phyloP scores from a whole-genome alignment of 179 eudicot species.

The Gypsophila paniculata region DNA sequence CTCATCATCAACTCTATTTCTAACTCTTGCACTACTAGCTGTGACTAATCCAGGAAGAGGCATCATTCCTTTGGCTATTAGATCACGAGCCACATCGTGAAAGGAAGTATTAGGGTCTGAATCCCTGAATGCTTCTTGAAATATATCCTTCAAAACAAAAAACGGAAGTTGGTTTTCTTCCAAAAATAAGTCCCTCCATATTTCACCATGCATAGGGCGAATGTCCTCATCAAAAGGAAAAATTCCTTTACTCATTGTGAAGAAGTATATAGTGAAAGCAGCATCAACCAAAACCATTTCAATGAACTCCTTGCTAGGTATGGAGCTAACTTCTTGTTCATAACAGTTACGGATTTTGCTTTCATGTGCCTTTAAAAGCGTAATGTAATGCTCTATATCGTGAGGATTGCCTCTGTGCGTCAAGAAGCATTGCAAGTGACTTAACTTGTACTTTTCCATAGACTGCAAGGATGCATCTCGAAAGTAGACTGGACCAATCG shows the following conservation, averaged over 20 bases:
- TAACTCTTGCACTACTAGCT: neutral
- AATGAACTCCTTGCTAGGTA: slow-evolving; percentile 7
- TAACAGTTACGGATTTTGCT: neutral
- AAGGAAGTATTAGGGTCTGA: slow-evolving; percentile 11
- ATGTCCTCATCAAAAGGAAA: neutral
- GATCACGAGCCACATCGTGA: neutral
- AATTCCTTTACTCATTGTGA: neutral
- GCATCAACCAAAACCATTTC: slow-evolving; percentile 29
- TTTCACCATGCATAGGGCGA: neutral
- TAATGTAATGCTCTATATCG: slow-evolving; percentile 9
- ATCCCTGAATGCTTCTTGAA: neutral
- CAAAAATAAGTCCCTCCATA: slow-evolving; percentile 18
- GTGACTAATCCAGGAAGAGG: slow-evolving; percentile 13
- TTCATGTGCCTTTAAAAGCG: neutral
- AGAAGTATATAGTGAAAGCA: slow-evolving; percentile 22
- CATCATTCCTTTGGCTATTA: slow-evolving; percentile 1
- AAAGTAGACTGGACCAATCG: slow-evolving; percentile 19
- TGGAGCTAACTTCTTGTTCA: neutral
- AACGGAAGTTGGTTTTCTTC: slow-evolving; percentile 28
- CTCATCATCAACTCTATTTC: neutral
- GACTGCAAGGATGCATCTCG: slow-evolving; percentile 8
- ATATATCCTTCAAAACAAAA: slow-evolving; percentile 12
- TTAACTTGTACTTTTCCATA: slow-evolving; percentile 12
- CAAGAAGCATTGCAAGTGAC: neutral
- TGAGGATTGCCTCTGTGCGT: neutral